Evolutionary conservation across 2,329 filamentous ascomycete species (phyloP).

Genomic region (Microdochium paspali): DNA sequence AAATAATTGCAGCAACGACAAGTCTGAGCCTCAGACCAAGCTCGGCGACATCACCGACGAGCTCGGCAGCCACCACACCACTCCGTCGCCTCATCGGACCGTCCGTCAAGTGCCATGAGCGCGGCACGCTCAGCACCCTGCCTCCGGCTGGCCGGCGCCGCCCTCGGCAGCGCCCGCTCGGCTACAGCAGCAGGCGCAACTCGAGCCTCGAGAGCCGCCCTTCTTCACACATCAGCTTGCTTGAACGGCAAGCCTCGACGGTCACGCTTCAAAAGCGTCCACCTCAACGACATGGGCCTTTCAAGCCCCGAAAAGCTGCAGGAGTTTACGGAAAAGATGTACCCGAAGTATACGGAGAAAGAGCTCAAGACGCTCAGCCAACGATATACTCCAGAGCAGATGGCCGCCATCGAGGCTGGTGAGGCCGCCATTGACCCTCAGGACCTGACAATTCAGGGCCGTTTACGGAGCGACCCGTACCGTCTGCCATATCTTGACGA

Average conservation of each 20-base stretch:
- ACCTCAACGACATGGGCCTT: slow-evolving; percentile 41
- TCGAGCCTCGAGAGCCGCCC: neutral
- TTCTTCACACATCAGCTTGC: slow-evolving; percentile 39
- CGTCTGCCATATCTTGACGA: slow-evolving; percentile 72
- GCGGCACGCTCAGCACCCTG: neutral
- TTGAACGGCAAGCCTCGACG: slow-evolving; percentile 29
- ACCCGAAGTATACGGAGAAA: slow-evolving; percentile 56
- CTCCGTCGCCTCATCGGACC: neutral
- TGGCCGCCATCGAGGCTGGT: slow-evolving; percentile 71
- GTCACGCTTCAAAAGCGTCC: slow-evolving; percentile 42
- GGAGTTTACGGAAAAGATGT: slow-evolving; percentile 35
- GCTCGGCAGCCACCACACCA: neutral
- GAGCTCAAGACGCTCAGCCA: slow-evolving; percentile 53
- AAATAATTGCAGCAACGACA: neutral
- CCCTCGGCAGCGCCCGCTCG: slow-evolving; percentile 3
- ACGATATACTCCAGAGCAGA: slow-evolving; percentile 72
- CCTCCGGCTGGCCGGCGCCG: neutral
- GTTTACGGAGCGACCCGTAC: slow-evolving; percentile 63
- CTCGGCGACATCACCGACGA: neutral
- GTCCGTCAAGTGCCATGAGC: neutral
- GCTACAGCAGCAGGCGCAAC: slow-evolving; percentile 4
- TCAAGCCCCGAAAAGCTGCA: slow-evolving; percentile 31
- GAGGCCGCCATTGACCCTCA: slow-evolving; percentile 66
- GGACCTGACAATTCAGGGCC: slow-evolving; percentile 66
- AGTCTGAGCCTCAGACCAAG: neutral